phyloP scores from a whole-genome alignment of 1,284 basidiomycete genomes.

The Calocybe gambosa region DNA sequence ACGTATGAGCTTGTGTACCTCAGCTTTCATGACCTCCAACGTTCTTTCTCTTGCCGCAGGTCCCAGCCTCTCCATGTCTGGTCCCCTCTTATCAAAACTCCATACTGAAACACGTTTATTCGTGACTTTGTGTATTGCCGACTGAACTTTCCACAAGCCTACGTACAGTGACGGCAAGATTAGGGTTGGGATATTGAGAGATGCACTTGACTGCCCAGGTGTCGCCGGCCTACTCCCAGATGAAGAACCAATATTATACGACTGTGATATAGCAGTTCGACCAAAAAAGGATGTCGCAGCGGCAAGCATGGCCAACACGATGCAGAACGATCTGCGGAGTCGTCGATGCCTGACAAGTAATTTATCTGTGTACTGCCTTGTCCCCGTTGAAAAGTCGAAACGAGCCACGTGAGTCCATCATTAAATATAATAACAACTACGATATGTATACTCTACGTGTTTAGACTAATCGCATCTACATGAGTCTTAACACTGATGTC shows the following conservation, averaged over 20 bases:
- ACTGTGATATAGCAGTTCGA: conserved; percentile 80
- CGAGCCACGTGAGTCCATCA: conserved; percentile 2
- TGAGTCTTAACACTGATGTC: conserved; percentile 37
- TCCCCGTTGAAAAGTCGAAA: too few relatives aligned
- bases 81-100: conserved; percentile 78
- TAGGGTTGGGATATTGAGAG: conserved; percentile 34
- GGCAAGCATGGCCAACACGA: conserved; percentile 59
- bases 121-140: conserved; percentile 82
- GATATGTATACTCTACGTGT: too few relatives aligned
- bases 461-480: too few relatives aligned
- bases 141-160: conserved; percentile 85
- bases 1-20: conserved; percentile 47
- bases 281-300: conserved; percentile 88
- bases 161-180: conserved; percentile 57
- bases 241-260: conserved; percentile 62
- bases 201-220: conserved; percentile 42
- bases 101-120: conserved; percentile 86
- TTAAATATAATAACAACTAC: too few relatives aligned
- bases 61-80: conserved; percentile 68
- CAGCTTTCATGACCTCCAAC: conserved; percentile 80
- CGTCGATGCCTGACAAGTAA: not conserved
- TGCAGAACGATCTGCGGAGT: not conserved
- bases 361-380: too few relatives aligned
- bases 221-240: conserved; percentile 55
- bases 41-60: conserved; percentile 63